Evolutionary conservation across 2,329 filamentous ascomycete genomes (phyloP).

Genomic region (Knufia petricola): DNA sequence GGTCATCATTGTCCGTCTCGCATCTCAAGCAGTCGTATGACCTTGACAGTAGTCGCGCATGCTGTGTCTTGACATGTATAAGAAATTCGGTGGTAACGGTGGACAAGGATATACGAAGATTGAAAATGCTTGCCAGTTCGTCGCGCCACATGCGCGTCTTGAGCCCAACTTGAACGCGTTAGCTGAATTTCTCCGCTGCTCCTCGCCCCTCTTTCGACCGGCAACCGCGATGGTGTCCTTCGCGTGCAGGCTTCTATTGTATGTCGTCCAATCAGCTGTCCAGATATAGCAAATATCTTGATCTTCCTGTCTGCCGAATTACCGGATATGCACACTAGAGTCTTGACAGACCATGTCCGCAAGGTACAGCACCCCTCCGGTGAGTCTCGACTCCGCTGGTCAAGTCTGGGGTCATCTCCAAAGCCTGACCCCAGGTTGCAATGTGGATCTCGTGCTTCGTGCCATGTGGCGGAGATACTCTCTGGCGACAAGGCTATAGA

Average conservation of each 20-base stretch:
- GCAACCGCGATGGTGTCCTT: not conserved
- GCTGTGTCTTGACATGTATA: too few species aligned
- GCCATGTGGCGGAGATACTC: not conserved
- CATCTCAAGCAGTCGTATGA: too few species aligned
- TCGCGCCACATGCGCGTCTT: not conserved
- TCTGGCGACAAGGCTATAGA: not conserved
- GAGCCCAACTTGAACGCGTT: too few species aligned
- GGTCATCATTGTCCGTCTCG: too few species aligned
- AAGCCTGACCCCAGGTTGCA: not conserved
- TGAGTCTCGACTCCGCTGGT: not conserved
- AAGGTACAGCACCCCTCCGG: not conserved
- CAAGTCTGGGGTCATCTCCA: not conserved
- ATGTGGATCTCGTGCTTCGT: not conserved
- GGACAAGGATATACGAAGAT: too few species aligned
- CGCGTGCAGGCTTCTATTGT: not conserved
- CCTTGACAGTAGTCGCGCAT: too few species aligned
- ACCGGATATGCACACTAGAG: not conserved
- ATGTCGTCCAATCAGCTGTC: not conserved
- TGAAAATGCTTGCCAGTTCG: not conserved
- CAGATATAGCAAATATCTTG: not conserved
- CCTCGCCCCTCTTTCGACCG: not conserved
- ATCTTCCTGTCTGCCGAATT: not conserved
- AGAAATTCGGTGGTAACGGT: too few species aligned
- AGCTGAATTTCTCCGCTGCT: too few species aligned
- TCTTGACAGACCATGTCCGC: too few species aligned